phyloP scores from a whole-genome alignment of 768 basidiomycete genomes.

The Tulasnella sp. region DNA sequence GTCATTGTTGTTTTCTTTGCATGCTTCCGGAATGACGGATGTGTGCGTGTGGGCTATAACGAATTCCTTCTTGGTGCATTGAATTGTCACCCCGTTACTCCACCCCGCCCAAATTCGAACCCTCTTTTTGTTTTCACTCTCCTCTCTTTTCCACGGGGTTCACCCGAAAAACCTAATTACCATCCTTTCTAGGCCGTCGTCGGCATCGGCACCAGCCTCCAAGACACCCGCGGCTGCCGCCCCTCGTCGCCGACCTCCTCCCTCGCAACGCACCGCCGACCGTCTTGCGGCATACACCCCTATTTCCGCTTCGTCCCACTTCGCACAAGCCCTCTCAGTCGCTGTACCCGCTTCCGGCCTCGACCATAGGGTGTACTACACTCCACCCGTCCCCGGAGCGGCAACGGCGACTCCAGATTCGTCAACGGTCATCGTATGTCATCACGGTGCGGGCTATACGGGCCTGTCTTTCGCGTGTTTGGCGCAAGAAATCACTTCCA shows the following conservation, averaged over 20 bases:
- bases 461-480: conserved; percentile 85
- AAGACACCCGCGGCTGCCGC: neutral
- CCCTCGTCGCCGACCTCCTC: neutral
- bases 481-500: conserved; percentile 63
- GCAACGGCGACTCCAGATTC: conserved; percentile 24
- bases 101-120: conserved; percentile 3
- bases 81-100: neutral
- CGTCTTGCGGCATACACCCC: conserved; percentile 53
- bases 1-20: neutral
- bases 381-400: conserved; percentile 48
- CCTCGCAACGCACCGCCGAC: neutral
- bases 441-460: conserved; percentile 92
- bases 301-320: conserved; percentile 69
- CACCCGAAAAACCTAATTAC: neutral
- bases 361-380: conserved; percentile 76
- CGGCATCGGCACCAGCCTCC: neutral
- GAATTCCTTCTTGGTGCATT: neutral
- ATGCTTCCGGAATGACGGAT: neutral
- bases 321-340: conserved; percentile 72
- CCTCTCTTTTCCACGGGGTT: neutral
- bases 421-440: conserved; percentile 71
- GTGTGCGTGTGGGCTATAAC: too few species aligned
- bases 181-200: neutral
- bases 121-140: neutral
- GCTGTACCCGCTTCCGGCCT: conserved; percentile 52